Conservation (phyloP, 495 filamentous ascomycete species). For the Neurospora sublineolata region DNA sequence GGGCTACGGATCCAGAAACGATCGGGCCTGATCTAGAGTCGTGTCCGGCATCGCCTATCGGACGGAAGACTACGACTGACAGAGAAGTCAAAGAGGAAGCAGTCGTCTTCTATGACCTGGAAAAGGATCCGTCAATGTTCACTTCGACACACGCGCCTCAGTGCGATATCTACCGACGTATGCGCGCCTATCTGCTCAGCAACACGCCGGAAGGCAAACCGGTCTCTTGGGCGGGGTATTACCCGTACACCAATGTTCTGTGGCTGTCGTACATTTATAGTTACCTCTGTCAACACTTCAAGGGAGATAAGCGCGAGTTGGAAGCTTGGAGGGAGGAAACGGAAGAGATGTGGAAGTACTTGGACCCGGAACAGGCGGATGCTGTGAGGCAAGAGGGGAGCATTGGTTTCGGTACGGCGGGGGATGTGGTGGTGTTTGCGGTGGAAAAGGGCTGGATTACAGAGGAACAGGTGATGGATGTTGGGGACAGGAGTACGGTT, state of each 20-base stretch:
- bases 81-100: constrained; percentile 1
- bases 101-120: constrained; percentile 37
- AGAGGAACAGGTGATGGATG: constrained; percentile 32
- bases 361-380: background rate
- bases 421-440: constrained; percentile 31
- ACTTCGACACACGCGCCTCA: constrained; percentile 35
- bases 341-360: constrained; percentile 27
- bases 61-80: background rate
- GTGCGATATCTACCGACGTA: constrained; percentile 38
- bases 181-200: constrained; percentile 39
- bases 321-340: constrained; percentile 25
- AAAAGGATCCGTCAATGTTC: constrained; percentile 42
- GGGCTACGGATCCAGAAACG: constrained; percentile 32
- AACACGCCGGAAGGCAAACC: constrained; percentile 23
- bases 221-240: constrained; percentile 27
- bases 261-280: constrained; percentile 42
- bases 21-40: background rate
- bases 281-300: constrained; percentile 27
- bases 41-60: background rate
- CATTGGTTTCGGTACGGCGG: constrained; percentile 12
- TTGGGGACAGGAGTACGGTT: background rate
- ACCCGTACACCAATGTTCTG: constrained; percentile 43
- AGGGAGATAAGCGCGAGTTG: constrained; percentile 23
- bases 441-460: constrained; percentile 35
- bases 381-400: background rate